Base-by-base conservation (phyloP, 2,329 filamentous ascomycete species). In the Cladosporium sp. region DNA sequence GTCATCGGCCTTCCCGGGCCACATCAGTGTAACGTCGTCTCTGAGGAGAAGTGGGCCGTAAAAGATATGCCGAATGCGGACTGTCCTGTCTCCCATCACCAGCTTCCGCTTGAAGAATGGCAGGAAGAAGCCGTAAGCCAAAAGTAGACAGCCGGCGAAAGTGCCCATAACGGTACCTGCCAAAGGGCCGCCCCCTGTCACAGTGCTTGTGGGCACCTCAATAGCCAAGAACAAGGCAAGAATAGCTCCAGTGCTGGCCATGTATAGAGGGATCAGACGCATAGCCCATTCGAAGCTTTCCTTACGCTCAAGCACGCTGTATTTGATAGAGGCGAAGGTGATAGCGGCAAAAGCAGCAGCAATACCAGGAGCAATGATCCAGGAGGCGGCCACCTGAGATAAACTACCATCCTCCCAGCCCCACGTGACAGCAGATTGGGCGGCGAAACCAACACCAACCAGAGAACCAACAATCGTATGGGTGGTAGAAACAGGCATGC, bases 41-140 rank as follows among this genome's bases (percentile, higher is more conserved):
- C 58, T 59, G 45, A 59, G 59, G 10, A 75, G 64, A 7, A 71
- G 58, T 24, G 69, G 69, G 0, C 83, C 83, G 13, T 77, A 68
- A 59, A 78, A 62, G 57, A 85, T 73, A 59, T 85, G 76, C 67
- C 76, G 85, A 69, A 76, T 70, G 61, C 78, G 78, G 60, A 88
- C 73, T 66, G 82, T 71, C 81, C 83, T 81, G 72, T 88, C 83
- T 62, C 85, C 77, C 70, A 78, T 72, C 70, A 87, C 71, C 63
- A 88, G 75, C 44, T 80, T 75, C 57, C 80, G 77, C 69, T 85
- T 80, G 58, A 86, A 66, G 74, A 79, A 86, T 3, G 83, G 83
- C 19, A 84, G 74, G 59, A 86, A 78, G 70, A 84, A 84, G 60
- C 80, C 58, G 55, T 66, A 68, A 60, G 81, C 70, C 15, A 86